These are phyloP conservation scores for Aspergillus saccharolyticus DNA, from an alignment of 495 filamentous ascomycete genomes.

Conservation along the genomic window DNA sequence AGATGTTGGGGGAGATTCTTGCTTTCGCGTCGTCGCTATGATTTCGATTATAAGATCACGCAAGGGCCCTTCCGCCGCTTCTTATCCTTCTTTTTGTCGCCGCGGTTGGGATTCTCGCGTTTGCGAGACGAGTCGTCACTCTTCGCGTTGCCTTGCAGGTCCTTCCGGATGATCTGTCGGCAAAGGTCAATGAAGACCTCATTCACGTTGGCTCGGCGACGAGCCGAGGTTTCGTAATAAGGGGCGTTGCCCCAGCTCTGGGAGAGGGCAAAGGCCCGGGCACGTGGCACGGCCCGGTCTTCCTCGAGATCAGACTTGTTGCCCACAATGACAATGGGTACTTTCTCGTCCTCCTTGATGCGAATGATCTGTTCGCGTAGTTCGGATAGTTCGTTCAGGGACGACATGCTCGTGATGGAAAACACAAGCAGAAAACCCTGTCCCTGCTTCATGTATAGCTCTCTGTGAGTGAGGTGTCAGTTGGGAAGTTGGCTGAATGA, in stretches of 20 bases:
- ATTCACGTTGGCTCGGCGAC: slow-evolving; percentile 83
- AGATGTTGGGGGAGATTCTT: not conserved
- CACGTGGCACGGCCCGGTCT: slow-evolving; percentile 75
- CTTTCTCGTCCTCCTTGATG: slow-evolving; percentile 89
- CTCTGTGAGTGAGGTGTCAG: slow-evolving; percentile 44
- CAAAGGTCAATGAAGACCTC: slow-evolving; percentile 94
- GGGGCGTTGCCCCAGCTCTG: slow-evolving; percentile 86
- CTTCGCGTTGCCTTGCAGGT: slow-evolving; percentile 47
- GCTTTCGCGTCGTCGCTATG: slow-evolving; percentile 4
- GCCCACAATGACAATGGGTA: slow-evolving; percentile 93
- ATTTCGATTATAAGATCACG: slow-evolving; percentile 36
- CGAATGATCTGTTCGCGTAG: slow-evolving; percentile 94
- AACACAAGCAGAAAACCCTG: slow-evolving; percentile 98
- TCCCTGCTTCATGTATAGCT: slow-evolving; percentile 94
- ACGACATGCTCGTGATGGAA: slow-evolving; percentile 85
- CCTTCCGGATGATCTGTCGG: slow-evolving; percentile 80
- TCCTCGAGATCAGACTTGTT: slow-evolving; percentile 97
- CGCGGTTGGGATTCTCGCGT: slow-evolving; percentile 31
- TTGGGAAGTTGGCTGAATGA: not conserved
- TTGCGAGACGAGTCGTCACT: slow-evolving; percentile 34
- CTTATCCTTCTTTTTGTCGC: not conserved
- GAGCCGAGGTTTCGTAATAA: slow-evolving; percentile 91
- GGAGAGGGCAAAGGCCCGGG: slow-evolving; percentile 78
- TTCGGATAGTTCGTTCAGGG: slow-evolving; percentile 78
- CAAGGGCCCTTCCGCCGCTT: slow-evolving; percentile 33